Conservation (phyloP, 768 basidiomycete species). For the Collybia sordida region DNA sequence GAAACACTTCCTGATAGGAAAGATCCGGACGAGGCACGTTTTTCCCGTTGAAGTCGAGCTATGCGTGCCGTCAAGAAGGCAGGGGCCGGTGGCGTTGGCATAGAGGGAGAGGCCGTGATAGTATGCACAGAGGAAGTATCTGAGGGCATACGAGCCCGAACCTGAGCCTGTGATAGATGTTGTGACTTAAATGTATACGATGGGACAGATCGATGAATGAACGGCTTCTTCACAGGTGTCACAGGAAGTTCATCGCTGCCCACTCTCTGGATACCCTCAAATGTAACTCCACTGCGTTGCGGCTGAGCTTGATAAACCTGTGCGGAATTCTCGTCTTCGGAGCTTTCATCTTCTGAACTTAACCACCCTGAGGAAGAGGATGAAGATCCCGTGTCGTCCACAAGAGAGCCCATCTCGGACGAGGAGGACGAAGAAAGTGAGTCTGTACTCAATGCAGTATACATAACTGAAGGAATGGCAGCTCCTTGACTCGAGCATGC, state of each 20-base stretch:
- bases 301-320: slow-evolving; percentile 30
- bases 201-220: slow-evolving; percentile 47
- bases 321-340: slow-evolving; percentile 34
- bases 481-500: slow-evolving; percentile 17
- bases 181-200: slow-evolving; percentile 37
- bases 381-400: slow-evolving; percentile 63
- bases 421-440: slow-evolving; percentile 39
- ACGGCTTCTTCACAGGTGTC: slow-evolving; percentile 35
- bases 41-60: too few relatives aligned
- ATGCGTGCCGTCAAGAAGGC: slow-evolving; percentile 12
- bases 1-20: slow-evolving; percentile 9
- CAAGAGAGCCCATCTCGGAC: slow-evolving; percentile 62
- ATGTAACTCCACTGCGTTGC: slow-evolving; percentile 20
- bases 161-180: slow-evolving; percentile 21
- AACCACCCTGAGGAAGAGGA: slow-evolving; percentile 55
- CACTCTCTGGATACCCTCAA: slow-evolving; percentile 15
- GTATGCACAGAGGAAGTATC: slow-evolving; percentile 54
- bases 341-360: slow-evolving; percentile 51
- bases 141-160: slow-evolving; percentile 41
- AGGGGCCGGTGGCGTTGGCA: slow-evolving; percentile 18
- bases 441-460: slow-evolving; percentile 41
- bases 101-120: slow-evolving; percentile 32
- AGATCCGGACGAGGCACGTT: slow-evolving; percentile 6
- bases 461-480: slow-evolving; percentile 35
- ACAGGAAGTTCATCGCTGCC: slow-evolving; percentile 17